Percentiles rank a stretch among this genome's conserved stretches.
Conservation (phyloP, 306 rosid genomes). For the Dryas drummondii region DNA sequence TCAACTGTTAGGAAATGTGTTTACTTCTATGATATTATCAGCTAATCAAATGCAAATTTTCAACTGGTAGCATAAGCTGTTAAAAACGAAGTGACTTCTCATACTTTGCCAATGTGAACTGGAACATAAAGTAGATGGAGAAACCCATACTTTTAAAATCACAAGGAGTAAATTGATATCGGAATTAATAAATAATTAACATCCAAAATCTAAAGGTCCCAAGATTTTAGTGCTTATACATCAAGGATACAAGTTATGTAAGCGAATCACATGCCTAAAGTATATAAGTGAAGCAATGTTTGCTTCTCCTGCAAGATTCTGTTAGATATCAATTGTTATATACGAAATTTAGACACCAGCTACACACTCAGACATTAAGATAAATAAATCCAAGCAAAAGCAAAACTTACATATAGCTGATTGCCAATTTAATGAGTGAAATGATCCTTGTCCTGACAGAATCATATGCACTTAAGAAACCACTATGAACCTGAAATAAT, state of each 20-base stretch:
- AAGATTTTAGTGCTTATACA: not conserved
- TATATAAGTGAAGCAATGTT: constrained; percentile 1
- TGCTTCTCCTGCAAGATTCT: not conserved
- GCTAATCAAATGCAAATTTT: not conserved
- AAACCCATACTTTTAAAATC: not conserved
- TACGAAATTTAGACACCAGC: not conserved
- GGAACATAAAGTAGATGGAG: not conserved
- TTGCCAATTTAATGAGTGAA: constrained; percentile 75
- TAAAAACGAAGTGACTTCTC: not conserved
- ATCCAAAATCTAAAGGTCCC: not conserved
- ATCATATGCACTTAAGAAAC: constrained; percentile 92
- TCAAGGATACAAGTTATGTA: not conserved
- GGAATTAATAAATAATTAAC: not conserved
- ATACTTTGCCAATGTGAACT: not conserved
- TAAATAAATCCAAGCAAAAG: constrained; percentile 4
- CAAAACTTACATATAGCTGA: constrained; percentile 64
- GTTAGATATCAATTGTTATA: not conserved
- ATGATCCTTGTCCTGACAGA: constrained; percentile 83
- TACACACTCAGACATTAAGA: constrained; percentile 1
- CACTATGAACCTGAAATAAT: constrained; percentile 88
- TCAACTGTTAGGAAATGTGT: not conserved
- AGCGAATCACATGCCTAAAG: not conserved
- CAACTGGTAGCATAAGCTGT: not conserved
- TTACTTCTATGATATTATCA: not conserved
- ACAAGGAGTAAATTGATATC: not conserved